Conservation (phyloP, 2,329 filamentous ascomycete species). For the Whalleya microplaca region DNA sequence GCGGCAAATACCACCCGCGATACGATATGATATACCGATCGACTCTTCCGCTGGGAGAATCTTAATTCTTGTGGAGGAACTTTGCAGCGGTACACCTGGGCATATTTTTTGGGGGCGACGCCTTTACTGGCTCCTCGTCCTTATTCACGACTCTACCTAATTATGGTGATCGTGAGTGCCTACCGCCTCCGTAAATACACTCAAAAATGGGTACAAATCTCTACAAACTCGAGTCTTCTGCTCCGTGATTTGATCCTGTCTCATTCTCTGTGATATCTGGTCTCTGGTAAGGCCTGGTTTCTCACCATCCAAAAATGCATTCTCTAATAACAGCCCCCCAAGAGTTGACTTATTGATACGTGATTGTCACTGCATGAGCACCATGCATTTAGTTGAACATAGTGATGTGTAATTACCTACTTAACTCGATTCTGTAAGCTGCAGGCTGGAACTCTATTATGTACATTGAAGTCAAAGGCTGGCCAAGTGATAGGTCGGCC, state of each 20-base stretch:
- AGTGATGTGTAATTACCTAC: too few species aligned
- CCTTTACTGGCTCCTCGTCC: conserved; percentile 22
- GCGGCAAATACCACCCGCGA: conserved; percentile 17
- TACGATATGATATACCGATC: conserved; percentile 23
- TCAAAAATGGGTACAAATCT: conserved; percentile 28
- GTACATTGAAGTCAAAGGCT: too few species aligned
- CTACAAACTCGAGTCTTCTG: conserved; percentile 6
- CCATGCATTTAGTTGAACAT: too few species aligned
- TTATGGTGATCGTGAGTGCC: conserved; percentile 17
- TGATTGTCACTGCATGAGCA: too few species aligned
- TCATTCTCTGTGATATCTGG: too few species aligned
- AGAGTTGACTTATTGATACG: too few species aligned
- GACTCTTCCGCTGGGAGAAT: conserved; percentile 16
- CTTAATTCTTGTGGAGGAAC: conserved; percentile 33
- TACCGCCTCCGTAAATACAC: conserved; percentile 25
- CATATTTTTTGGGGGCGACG: conserved; percentile 13
- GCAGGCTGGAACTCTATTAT: too few species aligned
- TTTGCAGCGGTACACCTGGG: conserved; percentile 25
- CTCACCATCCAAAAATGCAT: too few species aligned
- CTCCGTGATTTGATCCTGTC: conserved; percentile 4
- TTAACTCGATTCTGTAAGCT: too few species aligned
- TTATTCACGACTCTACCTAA: conserved; percentile 9
- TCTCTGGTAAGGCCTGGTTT: too few species aligned
- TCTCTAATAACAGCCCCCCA: too few species aligned
- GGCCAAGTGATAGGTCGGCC: too few species aligned